Conservation (phyloP, 495 filamentous ascomycete genomes). For the Talaromyces nanjingensis region DNA sequence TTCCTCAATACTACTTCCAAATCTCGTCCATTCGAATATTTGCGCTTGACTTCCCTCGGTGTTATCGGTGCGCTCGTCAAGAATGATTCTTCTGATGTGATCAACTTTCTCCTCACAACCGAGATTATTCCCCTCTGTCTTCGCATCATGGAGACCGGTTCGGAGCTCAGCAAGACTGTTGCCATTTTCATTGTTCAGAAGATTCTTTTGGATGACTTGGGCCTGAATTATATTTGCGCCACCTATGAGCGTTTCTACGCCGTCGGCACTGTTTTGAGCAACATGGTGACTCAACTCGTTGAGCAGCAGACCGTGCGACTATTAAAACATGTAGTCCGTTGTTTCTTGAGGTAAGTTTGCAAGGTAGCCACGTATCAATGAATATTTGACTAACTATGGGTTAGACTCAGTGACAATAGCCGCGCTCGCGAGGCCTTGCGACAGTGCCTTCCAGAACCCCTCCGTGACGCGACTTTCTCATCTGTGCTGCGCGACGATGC, state of each 20-base stretch:
- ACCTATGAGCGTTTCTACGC: constrained; percentile 99
- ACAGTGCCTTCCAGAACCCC: constrained; percentile 93
- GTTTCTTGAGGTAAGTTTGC: constrained; percentile 75
- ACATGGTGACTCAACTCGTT: constrained; percentile 96
- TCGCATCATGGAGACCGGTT: constrained; percentile 98
- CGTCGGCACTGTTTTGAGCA: constrained; percentile 94
- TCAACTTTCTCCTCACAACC: constrained; percentile 97
- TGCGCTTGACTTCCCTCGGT: constrained; percentile 94
- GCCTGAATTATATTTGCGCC: constrained; percentile 96
- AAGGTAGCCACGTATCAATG: not conserved
- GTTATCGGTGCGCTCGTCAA: constrained; percentile 98
- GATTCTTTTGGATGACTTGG: constrained; percentile 93
- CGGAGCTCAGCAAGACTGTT: constrained; percentile 96
- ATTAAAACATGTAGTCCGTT: constrained; percentile 96
- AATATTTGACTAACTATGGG: not conserved
- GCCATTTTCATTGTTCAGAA: constrained; percentile 99
- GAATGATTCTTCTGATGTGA: constrained; percentile 97
- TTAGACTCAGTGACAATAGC: constrained; percentile 89
- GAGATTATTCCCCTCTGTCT: constrained; percentile 98
- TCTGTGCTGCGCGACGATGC: constrained; percentile 95
- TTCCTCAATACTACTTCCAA: constrained; percentile 99
- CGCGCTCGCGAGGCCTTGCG: constrained; percentile 90
- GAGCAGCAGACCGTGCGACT: constrained; percentile 95
- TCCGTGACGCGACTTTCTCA: constrained; percentile 95
- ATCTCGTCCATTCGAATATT: constrained; percentile 94